Evolutionary conservation across 805 yeast genomes (phyloP).

Genomic region (Candida alai): DNA sequence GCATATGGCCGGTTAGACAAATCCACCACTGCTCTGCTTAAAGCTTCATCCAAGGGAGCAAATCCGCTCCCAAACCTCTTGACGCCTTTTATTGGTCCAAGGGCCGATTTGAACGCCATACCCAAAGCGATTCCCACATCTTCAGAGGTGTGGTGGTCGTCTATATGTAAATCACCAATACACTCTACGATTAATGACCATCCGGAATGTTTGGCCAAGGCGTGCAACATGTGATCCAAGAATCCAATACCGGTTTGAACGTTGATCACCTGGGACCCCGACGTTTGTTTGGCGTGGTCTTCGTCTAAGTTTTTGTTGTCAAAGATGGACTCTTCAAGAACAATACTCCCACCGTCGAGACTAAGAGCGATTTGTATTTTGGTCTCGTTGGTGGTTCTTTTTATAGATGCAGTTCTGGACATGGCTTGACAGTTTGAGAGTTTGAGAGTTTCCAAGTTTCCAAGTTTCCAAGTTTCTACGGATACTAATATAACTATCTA

Average conservation of each 20-base stretch:
- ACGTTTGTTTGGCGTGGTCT: slow-evolving; percentile 64
- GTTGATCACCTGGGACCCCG: slow-evolving; percentile 68
- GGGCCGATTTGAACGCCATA: slow-evolving; percentile 79
- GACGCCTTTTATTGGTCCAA: slow-evolving; percentile 87
- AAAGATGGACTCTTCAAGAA: slow-evolving; percentile 58
- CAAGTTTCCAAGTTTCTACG: too few relatives aligned
- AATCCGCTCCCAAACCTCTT: slow-evolving; percentile 89
- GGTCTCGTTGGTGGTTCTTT: slow-evolving; percentile 87
- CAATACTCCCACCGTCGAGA: slow-evolving; percentile 80
- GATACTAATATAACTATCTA: too few relatives aligned
- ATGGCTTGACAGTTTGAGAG: too few relatives aligned
- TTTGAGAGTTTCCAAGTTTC: too few relatives aligned
- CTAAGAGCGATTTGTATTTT: slow-evolving; percentile 81
- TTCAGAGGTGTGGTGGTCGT: slow-evolving; percentile 96
- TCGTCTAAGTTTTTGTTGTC: slow-evolving; percentile 21
- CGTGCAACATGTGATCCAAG: slow-evolving; percentile 95
- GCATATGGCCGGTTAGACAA: slow-evolving; percentile 91
- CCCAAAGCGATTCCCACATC: slow-evolving; percentile 95
- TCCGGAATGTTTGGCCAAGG: slow-evolving; percentile 93
- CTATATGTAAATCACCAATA: slow-evolving; percentile 91
- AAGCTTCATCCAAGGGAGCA: slow-evolving; percentile 96
- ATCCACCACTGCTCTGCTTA: slow-evolving; percentile 94
- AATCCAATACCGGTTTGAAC: slow-evolving; percentile 94
- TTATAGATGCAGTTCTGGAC: slow-evolving; percentile 43
- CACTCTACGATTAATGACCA: slow-evolving; percentile 92